Evolutionary conservation across 768 basidiomycete genomes (phyloP), one percentile per base, ranked within the genome.

Genomic region (Pisolithus albus): DNA sequence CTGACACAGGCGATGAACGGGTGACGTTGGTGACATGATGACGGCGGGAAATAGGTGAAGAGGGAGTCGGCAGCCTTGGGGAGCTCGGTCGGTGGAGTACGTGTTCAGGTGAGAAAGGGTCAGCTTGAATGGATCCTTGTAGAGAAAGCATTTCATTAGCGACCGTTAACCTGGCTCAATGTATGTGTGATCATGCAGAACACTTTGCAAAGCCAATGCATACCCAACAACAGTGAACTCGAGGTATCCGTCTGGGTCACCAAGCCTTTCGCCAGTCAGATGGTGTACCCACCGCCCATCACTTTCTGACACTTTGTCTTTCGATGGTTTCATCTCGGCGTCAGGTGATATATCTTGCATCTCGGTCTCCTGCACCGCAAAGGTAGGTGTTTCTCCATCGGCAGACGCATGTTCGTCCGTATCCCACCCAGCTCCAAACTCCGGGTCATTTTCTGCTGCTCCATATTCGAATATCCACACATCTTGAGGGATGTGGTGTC

Each of bases 71-170:
- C 59, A 54, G 60, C 60, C 57, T 19, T 58, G 63, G 19, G 47
- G 38, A 41, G 46, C 19, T 28, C 55, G 37, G 6, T 59, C 47
- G n/a, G 62, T 62, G 61, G 16, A 74, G 69, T 23, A 73, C 61
- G 62, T 87, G 85, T 42, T 71, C 72, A 1, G 78, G 75, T 5
- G 84, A 83, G 66, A 90, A 88, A 2, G 87, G 88, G 59, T 90
- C 82, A 4, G 70, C 65, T 59, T 89, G 88, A 52, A 93, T 73
- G 3, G 91, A 92, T 8, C 92, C 92, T 28, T 89, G 76, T 11
- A 96, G 70, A 2, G 92, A 94, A 18, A 96, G 71, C 91, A 95
- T 94, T 63, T 94, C 87, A 61, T 96, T 94, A 30, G 92, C 91
- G 32, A 93, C 81, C 13, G 85, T 92, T 52, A 93, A 65, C 23